Base-by-base conservation (phyloP, 2,329 filamentous ascomycete species). In the Myriangium duriaei region DNA sequence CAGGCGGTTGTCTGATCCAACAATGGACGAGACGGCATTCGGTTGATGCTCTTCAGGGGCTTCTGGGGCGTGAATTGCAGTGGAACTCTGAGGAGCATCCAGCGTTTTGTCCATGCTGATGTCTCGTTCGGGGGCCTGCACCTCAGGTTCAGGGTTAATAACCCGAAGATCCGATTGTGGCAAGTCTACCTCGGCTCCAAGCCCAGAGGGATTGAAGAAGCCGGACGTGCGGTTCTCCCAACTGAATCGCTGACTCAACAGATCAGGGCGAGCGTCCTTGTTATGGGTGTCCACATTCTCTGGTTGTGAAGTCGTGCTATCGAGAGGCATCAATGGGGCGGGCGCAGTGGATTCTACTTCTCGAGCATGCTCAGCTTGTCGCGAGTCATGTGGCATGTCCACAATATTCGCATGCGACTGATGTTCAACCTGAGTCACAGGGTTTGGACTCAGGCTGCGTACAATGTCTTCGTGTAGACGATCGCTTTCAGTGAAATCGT, bases 381-480 rank as follows among this genome's bases (percentile, higher is more conserved):
- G 19, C 11, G 42, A 33, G 16, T 54, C 52, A 4, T 39, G 46
- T 4, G 52, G 49, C 3, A 46, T 47, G 32, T 55, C 49, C 4
- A 54, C 41, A 12, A 52, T 49, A 26, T 53, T 49, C 16, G 50
- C 49, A 9, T 39, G 29, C 26, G 45, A 31, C 37, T 49, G 31
- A 28, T 50, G 34, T 3, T 34, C 18, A n/a, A 17, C 17, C 4
- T 33, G 13, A 12, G 38, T 34, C 12, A 35, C 21, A 1, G 48
- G 35, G 10, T 62, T 53, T 0, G 76, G 69, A 39, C 68, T 76
- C 2, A 87, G 62, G 30, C 75, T 81, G 41, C 72, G 74, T 37
- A 84, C 74, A 39, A 87, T 87, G 49, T 87, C 82, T 42, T 83
- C 78, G 17, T 76, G 69, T 32, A 87, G 55, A 40, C 72, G 67